Evolutionary conservation across 2,329 filamentous ascomycete species (phyloP), one percentile per base, ranked within the genome.

Genomic region (Pseudopithomyces maydicus): DNA sequence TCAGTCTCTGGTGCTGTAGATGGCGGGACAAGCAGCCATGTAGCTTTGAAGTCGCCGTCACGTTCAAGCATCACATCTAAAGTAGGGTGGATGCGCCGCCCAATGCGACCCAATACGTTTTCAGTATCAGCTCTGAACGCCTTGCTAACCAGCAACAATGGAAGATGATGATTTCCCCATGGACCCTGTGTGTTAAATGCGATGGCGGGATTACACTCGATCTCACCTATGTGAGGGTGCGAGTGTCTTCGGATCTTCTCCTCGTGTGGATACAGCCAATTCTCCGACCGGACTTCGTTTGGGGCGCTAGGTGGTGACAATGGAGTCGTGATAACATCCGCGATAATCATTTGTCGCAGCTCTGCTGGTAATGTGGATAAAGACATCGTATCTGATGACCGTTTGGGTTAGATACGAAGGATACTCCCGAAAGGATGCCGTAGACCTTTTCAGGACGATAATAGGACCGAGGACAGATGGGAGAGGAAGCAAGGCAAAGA

Each of bases 271-370:
- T 52, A 44, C 23, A 36, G 39, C 49, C 49, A 52, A 23, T 52
- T 44, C 12, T 52, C 36, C 17, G 26, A 19, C 32, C 38, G 49
- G 38, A 52, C 41, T 42, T 52, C 49, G 49, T 19, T 52, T 15
- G 49, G 49, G n/a, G 22, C 41, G 26, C 38, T 44, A 42, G 49
- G 49, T 23, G 49, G 49, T 29, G 26, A 22, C 20, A 52, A 41
- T 33, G 49, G 49, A 44, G 49, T 52, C 38, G 49, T 44, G 49
- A 52, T 22, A 19, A 44, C 49, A 17, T 52, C 41, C 17, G 39
- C 38, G 49, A 52, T 52, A 33, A 52, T 19, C 15, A 52, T 33
- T 35, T 52, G 49, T 22, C 49, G 49, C 49, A 52, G 38, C 38
- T 52, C 49, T 4, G 39, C 22, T 15, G 49, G 49, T 10, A 52